Conservation (phyloP, 176 grass and related monocot genomes). For the Cenchrus americanus region DNA sequence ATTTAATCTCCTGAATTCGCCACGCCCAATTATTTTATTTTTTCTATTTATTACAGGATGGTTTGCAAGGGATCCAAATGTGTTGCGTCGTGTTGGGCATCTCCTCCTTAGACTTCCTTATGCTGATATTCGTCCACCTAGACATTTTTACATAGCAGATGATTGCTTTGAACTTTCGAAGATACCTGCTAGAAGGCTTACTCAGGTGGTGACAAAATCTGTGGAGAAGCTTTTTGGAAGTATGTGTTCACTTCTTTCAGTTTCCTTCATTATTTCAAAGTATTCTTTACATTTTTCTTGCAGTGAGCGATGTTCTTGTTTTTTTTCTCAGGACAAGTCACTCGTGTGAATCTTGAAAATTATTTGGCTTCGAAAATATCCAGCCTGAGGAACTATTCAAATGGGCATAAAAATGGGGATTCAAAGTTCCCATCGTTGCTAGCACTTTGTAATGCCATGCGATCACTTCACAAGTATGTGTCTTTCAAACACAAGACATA, state of each 20-base stretch:
- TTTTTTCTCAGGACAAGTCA: conserved; percentile 71
- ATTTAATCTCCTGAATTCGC: conserved; percentile 8
- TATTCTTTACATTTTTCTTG: conserved; percentile 8
- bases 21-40: neutral
- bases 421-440: conserved; percentile 56
- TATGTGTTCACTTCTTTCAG: conserved; percentile 54
- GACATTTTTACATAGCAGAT: conserved; percentile 82
- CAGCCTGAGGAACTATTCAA: conserved; percentile 68
- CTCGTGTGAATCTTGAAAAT: conserved; percentile 73
- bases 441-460: conserved; percentile 89
- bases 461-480: conserved; percentile 74
- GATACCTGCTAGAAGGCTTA: conserved; percentile 77
- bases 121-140: conserved; percentile 67
- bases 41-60: conserved; percentile 62
- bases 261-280: conserved; percentile 20
- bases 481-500: neutral
- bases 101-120: conserved; percentile 79
- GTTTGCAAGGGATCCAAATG: conserved; percentile 86
- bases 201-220: conserved; percentile 87
- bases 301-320: neutral
- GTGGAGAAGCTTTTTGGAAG: conserved; percentile 95
- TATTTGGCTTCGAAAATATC: conserved; percentile 82
- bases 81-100: conserved; percentile 84
- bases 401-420: conserved; percentile 59
- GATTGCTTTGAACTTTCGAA: conserved; percentile 92